These are phyloP conservation scores for Trametes cubensis DNA, from an alignment of 768 basidiomycete genomes.

Conservation along the genomic window DNA sequence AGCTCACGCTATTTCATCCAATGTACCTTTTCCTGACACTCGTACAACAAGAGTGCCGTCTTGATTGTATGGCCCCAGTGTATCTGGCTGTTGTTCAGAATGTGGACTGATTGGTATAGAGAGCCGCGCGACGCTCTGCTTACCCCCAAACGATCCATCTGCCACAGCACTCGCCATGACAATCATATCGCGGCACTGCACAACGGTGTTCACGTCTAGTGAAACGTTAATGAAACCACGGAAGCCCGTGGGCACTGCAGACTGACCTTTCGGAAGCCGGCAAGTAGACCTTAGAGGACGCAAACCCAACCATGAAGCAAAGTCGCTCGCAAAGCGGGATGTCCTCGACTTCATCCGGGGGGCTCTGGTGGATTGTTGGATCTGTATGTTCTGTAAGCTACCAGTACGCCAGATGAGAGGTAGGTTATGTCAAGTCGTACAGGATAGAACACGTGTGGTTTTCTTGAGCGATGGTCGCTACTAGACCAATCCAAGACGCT, in stretches of 20 bases:
- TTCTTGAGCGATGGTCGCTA: not conserved
- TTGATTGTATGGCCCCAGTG: conserved; percentile 15
- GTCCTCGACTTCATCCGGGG: not conserved
- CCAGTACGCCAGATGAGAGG: not conserved
- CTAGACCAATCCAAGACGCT: not conserved
- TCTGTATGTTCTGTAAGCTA: not conserved
- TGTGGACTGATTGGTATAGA: too few relatives aligned
- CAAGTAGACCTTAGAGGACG: not conserved
- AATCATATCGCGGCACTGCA: conserved; percentile 46
- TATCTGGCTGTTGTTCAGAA: not conserved
- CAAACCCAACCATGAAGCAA: not conserved
- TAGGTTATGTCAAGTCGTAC: not conserved
- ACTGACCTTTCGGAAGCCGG: conserved; percentile 5
- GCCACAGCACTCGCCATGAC: conserved; percentile 49
- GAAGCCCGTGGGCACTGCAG: not conserved
- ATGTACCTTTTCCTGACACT: not conserved
- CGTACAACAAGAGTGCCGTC: conserved; percentile 17
- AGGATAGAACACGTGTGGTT: not conserved
- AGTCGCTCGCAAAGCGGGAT: not conserved
- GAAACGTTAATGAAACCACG: not conserved
- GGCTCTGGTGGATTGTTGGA: too few relatives aligned
- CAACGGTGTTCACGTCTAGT: conserved; percentile 54
- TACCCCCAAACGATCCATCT: conserved; percentile 40
- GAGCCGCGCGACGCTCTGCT: not conserved
- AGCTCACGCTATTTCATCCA: not conserved